Base-by-base conservation (phyloP, 2,329 filamentous ascomycete genomes). In the Microcyclospora pomicola region DNA sequence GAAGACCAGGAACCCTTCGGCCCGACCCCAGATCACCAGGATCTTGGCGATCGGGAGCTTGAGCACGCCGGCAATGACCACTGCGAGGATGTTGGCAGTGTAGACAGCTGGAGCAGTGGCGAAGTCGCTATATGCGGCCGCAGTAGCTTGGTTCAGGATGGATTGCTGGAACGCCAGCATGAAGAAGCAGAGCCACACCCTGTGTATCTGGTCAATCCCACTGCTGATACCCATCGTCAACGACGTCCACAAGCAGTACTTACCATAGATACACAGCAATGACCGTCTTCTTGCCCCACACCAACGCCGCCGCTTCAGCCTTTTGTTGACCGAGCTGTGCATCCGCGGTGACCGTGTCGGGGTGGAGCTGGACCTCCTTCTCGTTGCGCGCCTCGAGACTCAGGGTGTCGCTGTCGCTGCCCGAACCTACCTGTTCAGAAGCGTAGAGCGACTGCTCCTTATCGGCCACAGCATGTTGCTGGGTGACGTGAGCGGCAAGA, bases 11-110 rank as follows among this genome's bases (percentile, higher is more conserved):
- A 77, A 72, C n/a, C 74, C 77, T 53, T 80, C 71, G 12, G 76
- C 71, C 34, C 78, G 73, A 40, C 77, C 78, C 66, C 75, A 82
- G 32, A 79, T 65, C 57, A 82, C 75, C 36, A 80, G 65, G 14
- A 80, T 62, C 55, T 81, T 82, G 36, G 77, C 76, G 45, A 78
- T 68, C 0, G 76, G 72, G 10, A 80, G 19, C 19, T 24, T 24
- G n/a, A 40, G 15, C 2, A 24, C 19, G 7, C 19, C 19, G 5
- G 19, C 19, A 24, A 24, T 24, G 5, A 24, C 45, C 7, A 47
- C 52, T 2, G 59, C 56, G 34, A 63, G 53, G 34, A 64, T 52
- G 28, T 43, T 49, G 14, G 51, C 58, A 2, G 59, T 54, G 58
- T 53, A 11, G 62, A 48, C 11, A 52, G 56, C 38, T 60, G 59